A percentile compares a stretch with the other conserved stretches of the same genome.
These are phyloP conservation scores for Helotiales sp. DNA, from an alignment of 2,329 filamentous ascomycete genomes.

Conservation along the genomic window DNA sequence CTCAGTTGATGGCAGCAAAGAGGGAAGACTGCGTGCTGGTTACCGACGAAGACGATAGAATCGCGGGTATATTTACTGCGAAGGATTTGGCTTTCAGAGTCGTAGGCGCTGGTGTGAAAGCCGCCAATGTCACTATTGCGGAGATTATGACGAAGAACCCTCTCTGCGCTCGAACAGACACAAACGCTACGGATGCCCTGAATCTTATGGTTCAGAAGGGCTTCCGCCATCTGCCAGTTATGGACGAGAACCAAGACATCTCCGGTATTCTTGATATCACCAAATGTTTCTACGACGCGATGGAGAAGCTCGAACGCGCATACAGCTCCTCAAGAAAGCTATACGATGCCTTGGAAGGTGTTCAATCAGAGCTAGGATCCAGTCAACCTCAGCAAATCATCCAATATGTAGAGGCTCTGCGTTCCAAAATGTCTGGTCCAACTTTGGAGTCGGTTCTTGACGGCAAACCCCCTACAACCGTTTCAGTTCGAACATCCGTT, in stretches of 20 bases:
- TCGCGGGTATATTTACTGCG: conserved; percentile 97
- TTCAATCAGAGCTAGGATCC: conserved; percentile 93
- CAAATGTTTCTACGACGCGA: conserved; percentile 99
- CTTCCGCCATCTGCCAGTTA: conserved; percentile 95
- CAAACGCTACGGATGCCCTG: conserved; percentile 93
- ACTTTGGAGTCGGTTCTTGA: conserved; percentile 93
- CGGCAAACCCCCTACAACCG: conserved; percentile 87
- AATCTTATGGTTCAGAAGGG: conserved; percentile 98
- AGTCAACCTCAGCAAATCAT: conserved; percentile 98
- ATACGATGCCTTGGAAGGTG: conserved; percentile 95
- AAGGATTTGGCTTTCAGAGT: conserved; percentile 98
- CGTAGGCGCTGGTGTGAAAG: conserved; percentile 86
- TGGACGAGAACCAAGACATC: conserved; percentile 99
- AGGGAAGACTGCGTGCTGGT: conserved; percentile 97
- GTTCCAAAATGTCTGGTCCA: conserved; percentile 95
- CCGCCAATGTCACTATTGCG: conserved; percentile 86
- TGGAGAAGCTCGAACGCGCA: conserved; percentile 98
- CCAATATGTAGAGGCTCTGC: conserved; percentile 94
- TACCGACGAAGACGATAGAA: conserved; percentile 95
- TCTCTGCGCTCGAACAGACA: conserved; percentile 94
- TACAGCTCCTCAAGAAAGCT: conserved; percentile 98
- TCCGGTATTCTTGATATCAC: conserved; percentile 98
- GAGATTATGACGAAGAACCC: conserved; percentile 99
- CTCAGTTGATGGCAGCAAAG: conserved; percentile 98
- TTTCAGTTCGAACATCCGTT: conserved; percentile 93